Evolutionary conservation across 2,329 filamentous ascomycete species (phyloP), one percentile per base, ranked within the genome.

Genomic region (Botrytis sinoallii): DNA sequence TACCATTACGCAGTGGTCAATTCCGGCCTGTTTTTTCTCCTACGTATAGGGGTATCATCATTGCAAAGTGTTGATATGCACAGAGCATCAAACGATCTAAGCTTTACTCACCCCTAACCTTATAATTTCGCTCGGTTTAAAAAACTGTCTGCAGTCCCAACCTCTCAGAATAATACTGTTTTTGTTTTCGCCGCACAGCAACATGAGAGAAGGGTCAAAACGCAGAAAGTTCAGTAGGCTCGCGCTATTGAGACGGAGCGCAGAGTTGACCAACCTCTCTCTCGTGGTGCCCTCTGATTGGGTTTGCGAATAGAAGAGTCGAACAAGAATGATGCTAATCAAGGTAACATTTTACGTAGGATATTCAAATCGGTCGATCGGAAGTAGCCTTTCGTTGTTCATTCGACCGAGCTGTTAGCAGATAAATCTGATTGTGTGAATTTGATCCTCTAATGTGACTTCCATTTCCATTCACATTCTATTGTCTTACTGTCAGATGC

Each of bases 401-500:
- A 68, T 42, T 68, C 40, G 66, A 42, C 48, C 35, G 18, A 68
- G n/a, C 22, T 22, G 32, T 55, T 55, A 42, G 35, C 3, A 57
- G 10, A 57, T 42, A 16, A 12, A 52, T 18, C 32, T 16, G 38
- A 44, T 29, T 42, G 32, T 25, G 25, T 32, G 25, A 32, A 40
- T 46, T 29, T n/a, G 55, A 63, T 70, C 10, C 25, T 57, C 42
- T 12, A 57, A 42, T 55, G 46, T 57, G 65, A 68, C 44, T 32
- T 68, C 35, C 48, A 42, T 57, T 18, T 55, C n/a, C n/a, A 55
- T 55, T 55, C 7, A n/a, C 52, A 55, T 55, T 16, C 29, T 18
- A 16, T 68, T 57, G 48, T 57, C 66, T 66, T 25, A 68, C 16
- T 42, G 44, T 69, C 71, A 72, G 52, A 72, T 69, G 71, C 46